Percentiles rank a stretch among this genome's conserved stretches.
Conservation (phyloP, 495 filamentous ascomycete genomes). For the Poronia punctata region DNA sequence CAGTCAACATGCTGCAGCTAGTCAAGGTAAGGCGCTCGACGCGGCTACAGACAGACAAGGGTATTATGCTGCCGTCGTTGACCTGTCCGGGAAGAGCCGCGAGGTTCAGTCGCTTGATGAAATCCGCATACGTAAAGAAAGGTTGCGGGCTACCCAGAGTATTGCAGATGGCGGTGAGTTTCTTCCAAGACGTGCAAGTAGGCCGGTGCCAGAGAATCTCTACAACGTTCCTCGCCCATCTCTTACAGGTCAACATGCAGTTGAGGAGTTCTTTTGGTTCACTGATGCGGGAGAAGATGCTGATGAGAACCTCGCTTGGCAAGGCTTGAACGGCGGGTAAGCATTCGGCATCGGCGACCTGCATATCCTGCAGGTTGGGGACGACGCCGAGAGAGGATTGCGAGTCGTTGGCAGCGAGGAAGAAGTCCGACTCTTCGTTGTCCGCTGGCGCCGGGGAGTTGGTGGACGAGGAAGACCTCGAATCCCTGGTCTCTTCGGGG, state of each 20-base stretch:
- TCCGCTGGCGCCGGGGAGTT: slow-evolving; percentile 76
- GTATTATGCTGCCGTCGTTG: slow-evolving; percentile 82
- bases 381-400: slow-evolving; percentile 76
- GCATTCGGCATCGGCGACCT: slow-evolving; percentile 52
- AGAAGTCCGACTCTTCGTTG: slow-evolving; percentile 87
- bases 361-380: slow-evolving; percentile 66
- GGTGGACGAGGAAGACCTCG: slow-evolving; percentile 60
- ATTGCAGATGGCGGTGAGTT: slow-evolving; percentile 66
- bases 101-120: slow-evolving; percentile 87
- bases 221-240: slow-evolving; percentile 88
- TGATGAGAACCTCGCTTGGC: slow-evolving; percentile 89
- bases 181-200: slow-evolving; percentile 76
- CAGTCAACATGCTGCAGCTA: slow-evolving; percentile 78
- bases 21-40: slow-evolving; percentile 93
- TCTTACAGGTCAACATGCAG: slow-evolving; percentile 87
- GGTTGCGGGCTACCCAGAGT: slow-evolving; percentile 62
- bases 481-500: slow-evolving; percentile 21
- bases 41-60: slow-evolving; percentile 77
- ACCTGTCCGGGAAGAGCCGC: slow-evolving; percentile 67
- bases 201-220: slow-evolving; percentile 94
- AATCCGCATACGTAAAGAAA: slow-evolving; percentile 77
- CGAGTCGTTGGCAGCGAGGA: slow-evolving; percentile 78
- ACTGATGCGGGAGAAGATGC: slow-evolving; percentile 79
- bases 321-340: slow-evolving; percentile 71
- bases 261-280: slow-evolving; percentile 67